Evolutionary conservation across 768 basidiomycete genomes (phyloP), one percentile per base, ranked within the genome.

Genomic region (Kockovaella imperatae): DNA sequence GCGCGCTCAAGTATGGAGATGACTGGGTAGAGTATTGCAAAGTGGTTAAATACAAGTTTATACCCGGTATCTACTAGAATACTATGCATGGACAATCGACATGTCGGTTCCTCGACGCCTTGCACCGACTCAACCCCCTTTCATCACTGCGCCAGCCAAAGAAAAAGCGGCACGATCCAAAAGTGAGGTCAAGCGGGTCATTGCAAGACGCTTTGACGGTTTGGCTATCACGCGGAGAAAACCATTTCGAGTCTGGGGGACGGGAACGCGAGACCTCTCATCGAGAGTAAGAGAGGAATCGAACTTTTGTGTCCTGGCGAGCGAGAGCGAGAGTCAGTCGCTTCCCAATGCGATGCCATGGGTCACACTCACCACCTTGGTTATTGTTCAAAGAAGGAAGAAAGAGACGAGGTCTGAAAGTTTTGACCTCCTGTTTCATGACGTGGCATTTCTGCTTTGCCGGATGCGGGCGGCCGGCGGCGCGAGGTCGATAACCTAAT

Each of bases 1-100:
- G 90, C 72, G 82, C 83, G 2, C 70, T 79, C 57, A 96, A 96
- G 74, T 96, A 95, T 62, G 88, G 87, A 26, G 87, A 90, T 58
- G 90, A 95, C 68, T 95, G 89, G 88, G 86, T 88, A 17, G 79
- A 79, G 42, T 89, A 90, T 70, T 93, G 87, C 72, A 57, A 79
- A 52, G 77, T 87, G 48, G 90, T 95, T 62, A 84, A 82, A 69
- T 93, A 82, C 74, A 87, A 84, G 70, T 95, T 89, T 67, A 87
- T 95, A 36, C 87, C 87, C 15, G 80, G 80, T 30, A 68, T 95
- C 51, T 96, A 90, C 73, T 95, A 77, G 56, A 23, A 4, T 21
- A 34, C 40, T 15, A 24, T 15, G 7, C 36, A 39, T 39, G 14
- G 14, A 14, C 36, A 14, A 14, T 21, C 10, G 43, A 46, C 41